These are phyloP conservation scores for Globisporangium heterothallicum DNA, from an alignment of 352 stramenopile genomes.

Conservation along the genomic window DNA sequence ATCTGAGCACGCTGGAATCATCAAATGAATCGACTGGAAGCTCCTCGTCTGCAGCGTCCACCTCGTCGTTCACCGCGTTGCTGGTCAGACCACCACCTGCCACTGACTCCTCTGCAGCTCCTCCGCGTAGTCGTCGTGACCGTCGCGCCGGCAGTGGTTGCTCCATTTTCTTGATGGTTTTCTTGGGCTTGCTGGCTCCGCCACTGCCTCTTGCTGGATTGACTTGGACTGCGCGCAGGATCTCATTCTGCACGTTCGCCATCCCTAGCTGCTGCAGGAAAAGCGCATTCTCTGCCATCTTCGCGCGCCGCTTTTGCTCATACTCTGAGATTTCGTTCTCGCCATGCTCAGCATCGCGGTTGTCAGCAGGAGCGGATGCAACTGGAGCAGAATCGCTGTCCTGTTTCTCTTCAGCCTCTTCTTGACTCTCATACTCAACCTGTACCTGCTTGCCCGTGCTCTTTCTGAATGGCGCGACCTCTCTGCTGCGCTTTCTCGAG, in stretches of 20 bases:
- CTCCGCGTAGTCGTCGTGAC: constrained; percentile 30
- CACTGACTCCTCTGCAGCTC: constrained; percentile 7
- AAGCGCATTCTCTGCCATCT: constrained; percentile 37
- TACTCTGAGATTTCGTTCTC: constrained; percentile 31
- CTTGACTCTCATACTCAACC: no score
- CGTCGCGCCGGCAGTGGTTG: constrained; percentile 15
- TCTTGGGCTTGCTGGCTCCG: constrained; percentile 1
- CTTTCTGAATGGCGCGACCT: no score
- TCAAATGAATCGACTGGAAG: constrained; percentile 20
- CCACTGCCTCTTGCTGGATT: neutral
- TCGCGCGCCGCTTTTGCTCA: constrained; percentile 31
- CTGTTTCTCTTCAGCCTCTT: no score
- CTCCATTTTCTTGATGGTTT: constrained; percentile 7
- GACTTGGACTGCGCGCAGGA: constrained; percentile 1
- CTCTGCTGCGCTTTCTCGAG: no score
- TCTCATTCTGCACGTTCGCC: constrained; percentile 2
- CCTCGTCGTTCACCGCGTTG: constrained; percentile 8
- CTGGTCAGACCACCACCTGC: neutral
- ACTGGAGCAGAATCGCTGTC: no score
- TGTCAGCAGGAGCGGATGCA: neutral
- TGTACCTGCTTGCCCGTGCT: no score
- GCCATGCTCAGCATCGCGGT: neutral
- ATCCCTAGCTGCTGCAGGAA: constrained; percentile 45
- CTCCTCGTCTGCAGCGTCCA: constrained; percentile 1
- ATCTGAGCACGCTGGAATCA: constrained; percentile 28